Evolutionary conservation across 441 rosid genomes (phyloP), one percentile per base, ranked within the genome.

Genomic region (Erodium texanum): DNA sequence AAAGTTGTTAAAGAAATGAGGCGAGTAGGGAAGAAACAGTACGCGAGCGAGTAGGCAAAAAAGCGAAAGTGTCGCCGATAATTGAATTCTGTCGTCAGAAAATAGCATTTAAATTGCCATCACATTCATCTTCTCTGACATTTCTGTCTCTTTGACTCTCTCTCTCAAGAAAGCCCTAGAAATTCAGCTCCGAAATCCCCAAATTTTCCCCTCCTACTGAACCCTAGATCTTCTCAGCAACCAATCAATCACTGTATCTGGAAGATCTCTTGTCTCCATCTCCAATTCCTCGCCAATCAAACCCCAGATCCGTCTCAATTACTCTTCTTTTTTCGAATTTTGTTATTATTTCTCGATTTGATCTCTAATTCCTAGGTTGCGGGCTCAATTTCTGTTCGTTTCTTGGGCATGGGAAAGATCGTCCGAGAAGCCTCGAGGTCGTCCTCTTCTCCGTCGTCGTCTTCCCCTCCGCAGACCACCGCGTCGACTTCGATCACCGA

Each of bases 401-500:
- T 29, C 20, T 24, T 45, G 59, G 70, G 41, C 66, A 75, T 78
- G 82, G 77, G 79, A 68, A 78, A 71, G 75, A 43, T 73, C 68
- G 52, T 61, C 45, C 71, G 71, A 27, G 89, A 86, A 70, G 77
- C 75, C 52, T 70, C 74, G 9, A 81, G 76, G 70, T 78, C 85
- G 74, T 74, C 77, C 65, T 68, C 76, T 7, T 67, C 73, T 7
- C 20, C 75, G 9, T 66, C 75, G 0, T 24, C 70, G 14, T 67
- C 78, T 4, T 43, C 68, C 1, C 8, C 50, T 16, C 36, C 80
- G 16, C 73, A 78, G 2, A 66, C 82, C 50, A 77, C 89, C 63
- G 77, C 87, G 22, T 94, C 99, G 0, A 83, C 85, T 1, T 90
- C 97, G 62, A 64, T 67, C 34, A 92, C 94, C 14, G 97, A 95